phyloP scores from a whole-genome alignment of 495 filamentous ascomycete genomes.

The Tuber indicum region DNA sequence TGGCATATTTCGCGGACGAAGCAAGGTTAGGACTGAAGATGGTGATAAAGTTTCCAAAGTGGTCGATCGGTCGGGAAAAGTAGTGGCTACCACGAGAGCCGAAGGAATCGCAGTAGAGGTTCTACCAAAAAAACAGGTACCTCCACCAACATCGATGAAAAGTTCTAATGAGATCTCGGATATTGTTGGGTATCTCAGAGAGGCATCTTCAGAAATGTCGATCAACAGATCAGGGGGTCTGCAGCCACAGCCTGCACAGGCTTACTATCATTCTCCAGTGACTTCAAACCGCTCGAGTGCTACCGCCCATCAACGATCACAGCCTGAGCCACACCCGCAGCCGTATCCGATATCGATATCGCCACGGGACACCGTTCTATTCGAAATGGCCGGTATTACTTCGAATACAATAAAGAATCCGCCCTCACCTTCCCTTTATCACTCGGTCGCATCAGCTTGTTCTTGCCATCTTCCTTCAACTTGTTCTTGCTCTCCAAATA shows the following conservation, averaged over 20 bases:
- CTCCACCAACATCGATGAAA: slow-evolving; percentile 23
- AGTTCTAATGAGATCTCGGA: slow-evolving; percentile 21
- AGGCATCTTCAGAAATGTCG: slow-evolving; percentile 19
- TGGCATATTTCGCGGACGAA: slow-evolving; percentile 26
- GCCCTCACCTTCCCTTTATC: slow-evolving; percentile 22
- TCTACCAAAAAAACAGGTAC: slow-evolving; percentile 27
- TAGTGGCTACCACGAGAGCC: background rate
- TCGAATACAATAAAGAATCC: background rate
- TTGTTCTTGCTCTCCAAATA: slow-evolving; percentile 26
- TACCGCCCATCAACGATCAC: slow-evolving; percentile 20
- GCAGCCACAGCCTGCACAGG: slow-evolving; percentile 30
- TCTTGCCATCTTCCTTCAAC: slow-evolving; percentile 26
- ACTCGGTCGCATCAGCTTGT: slow-evolving; percentile 28
- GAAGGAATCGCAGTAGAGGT: slow-evolving; percentile 7
- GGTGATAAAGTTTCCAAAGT: slow-evolving; percentile 15
- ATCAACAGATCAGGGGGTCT: slow-evolving; percentile 21
- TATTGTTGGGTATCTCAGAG: slow-evolving; percentile 34
- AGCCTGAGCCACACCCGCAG: background rate
- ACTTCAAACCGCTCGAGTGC: slow-evolving; percentile 25
- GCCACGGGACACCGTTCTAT: background rate
- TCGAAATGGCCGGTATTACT: background rate
- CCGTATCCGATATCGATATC: background rate
- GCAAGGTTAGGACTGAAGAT: slow-evolving; percentile 17
- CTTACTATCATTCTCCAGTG: slow-evolving; percentile 38
- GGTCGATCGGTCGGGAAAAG: slow-evolving; percentile 4